Conservation (phyloP, 192 early-diverging fungal genomes). For the Coemansia pectinata region DNA sequence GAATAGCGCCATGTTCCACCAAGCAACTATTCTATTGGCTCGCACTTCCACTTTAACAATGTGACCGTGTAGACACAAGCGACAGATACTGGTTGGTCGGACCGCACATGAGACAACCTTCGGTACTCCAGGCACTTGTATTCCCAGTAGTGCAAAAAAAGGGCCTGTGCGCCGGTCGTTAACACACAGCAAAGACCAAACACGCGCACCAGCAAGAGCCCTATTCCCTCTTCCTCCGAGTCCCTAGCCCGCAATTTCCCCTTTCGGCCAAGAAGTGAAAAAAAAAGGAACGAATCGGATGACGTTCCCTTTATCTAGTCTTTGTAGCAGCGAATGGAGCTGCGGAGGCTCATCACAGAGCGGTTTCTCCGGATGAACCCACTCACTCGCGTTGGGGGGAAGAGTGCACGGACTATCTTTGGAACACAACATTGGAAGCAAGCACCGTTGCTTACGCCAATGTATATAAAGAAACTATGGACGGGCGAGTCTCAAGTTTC, state of each 20-base stretch:
- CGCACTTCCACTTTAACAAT: neutral
- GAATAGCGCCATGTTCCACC: neutral
- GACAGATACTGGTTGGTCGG: neutral
- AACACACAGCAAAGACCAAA: neutral
- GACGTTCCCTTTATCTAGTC: neutral
- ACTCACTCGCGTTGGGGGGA: neutral
- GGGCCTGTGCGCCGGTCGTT: neutral
- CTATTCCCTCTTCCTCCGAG: neutral
- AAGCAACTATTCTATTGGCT: neutral
- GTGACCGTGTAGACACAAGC: neutral
- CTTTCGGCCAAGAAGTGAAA: neutral
- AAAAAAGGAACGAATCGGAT: neutral
- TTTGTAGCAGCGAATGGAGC: neutral
- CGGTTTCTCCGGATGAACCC: neutral
- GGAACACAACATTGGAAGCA: neutral
- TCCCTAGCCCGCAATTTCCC: neutral
- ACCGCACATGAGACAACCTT: neutral
- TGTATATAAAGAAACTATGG: neutral
- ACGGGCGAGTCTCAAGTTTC: neutral
- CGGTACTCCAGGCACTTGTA: neutral
- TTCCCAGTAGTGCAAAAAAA: neutral
- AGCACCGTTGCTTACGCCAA: neutral
- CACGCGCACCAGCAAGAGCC: neutral
- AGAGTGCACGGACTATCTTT: neutral
- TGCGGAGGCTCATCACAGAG: neutral